Base-by-base conservation (phyloP, 1,139 yeast species). In the Zygoascus meyerae region DNA sequence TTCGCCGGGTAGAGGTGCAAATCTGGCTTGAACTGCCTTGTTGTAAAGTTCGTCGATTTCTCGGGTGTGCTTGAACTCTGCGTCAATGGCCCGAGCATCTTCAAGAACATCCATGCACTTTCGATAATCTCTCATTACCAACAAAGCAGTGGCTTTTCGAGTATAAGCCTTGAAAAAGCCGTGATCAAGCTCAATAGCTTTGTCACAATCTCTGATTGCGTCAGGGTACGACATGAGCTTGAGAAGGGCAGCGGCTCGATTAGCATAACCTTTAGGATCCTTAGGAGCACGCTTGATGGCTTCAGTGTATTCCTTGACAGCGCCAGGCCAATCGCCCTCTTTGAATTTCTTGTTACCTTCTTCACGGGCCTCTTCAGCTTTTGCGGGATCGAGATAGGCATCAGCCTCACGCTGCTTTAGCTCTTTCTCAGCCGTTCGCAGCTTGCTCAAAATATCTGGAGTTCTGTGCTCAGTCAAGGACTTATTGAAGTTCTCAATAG, bases 221-320 rank as follows among this genome's bases (percentile, higher is more conserved):
- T 90, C 98, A 34, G 97, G 97, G 85, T 90, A 92, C 15, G 97
- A 86, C 84, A 92, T 81, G 57, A 94, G 78, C 69, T 94, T 94
- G 46, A 95, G 81, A 64, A 85, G 79, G 1, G 95, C 96, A 36
- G 98, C 98, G 47, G 99, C 98, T 70, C 98, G 85, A 72, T 94
- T 94, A 40, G 95, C 89, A 68, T 90, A 94, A 47, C 97, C 98
- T 68, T 97, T 81, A 32, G 95, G 95, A 68, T 94, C 98, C 50
- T 82, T 81, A 49, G 99, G 99, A 2, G 94, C 90, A 65, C 99
- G 84, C 72, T 89, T 86, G 61, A 90, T 75, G 87, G 94, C 92
- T 70, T 94, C 98, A 44, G 95, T 75, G 70, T 94, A 94, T 9
- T 95, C 83, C 66, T 86, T 86, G 47, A 94, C 97, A 32, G 98